phyloP scores from a whole-genome alignment of 106 monocot genomes.

The Cymbidium sinense region DNA sequence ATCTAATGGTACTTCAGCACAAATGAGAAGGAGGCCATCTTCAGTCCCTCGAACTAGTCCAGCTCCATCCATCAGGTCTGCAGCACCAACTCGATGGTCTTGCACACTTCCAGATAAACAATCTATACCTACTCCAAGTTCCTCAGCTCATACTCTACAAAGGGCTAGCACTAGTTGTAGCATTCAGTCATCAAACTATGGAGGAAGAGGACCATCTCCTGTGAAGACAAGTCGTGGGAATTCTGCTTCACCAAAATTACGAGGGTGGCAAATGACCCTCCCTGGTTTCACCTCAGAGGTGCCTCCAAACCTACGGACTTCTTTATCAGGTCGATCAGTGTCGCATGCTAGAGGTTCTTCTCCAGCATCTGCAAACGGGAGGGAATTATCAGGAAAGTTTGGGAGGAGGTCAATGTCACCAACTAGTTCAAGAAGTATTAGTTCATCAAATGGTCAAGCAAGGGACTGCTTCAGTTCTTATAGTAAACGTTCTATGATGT shows the following conservation, averaged over 20 bases:
- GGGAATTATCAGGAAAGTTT: slow-evolving; percentile 16
- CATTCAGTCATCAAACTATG: slow-evolving; percentile 31
- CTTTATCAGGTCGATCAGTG: slow-evolving; percentile 47
- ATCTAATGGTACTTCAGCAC: slow-evolving; percentile 27
- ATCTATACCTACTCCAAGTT: slow-evolving; percentile 42
- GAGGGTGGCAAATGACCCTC: slow-evolving; percentile 52
- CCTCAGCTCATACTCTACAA: slow-evolving; percentile 53
- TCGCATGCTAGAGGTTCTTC: slow-evolving; percentile 51
- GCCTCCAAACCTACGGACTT: slow-evolving; percentile 84
- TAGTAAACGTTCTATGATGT: slow-evolving; percentile 54
- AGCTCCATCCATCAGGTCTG: slow-evolving; percentile 24
- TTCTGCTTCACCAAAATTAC: slow-evolving; percentile 67
- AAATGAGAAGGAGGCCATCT: slow-evolving; percentile 52
- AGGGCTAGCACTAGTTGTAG: slow-evolving; percentile 53
- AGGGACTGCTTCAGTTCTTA: slow-evolving; percentile 35
- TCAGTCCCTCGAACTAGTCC: slow-evolving; percentile 53
- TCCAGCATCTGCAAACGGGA: slow-evolving; percentile 61
- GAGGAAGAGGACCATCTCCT: slow-evolving; percentile 55
- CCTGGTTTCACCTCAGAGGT: slow-evolving; percentile 64
- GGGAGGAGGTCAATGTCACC: slow-evolving; percentile 76
- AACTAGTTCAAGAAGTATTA: slow-evolving; percentile 60
- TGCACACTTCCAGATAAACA: slow-evolving; percentile 51
- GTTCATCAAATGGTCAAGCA: slow-evolving; percentile 59
- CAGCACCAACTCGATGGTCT: slow-evolving; percentile 31
- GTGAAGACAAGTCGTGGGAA: slow-evolving; percentile 46